These are phyloP conservation scores for Wallacemonas sp. DNA, from an alignment of 208 protist genomes.

Conservation along the genomic window DNA sequence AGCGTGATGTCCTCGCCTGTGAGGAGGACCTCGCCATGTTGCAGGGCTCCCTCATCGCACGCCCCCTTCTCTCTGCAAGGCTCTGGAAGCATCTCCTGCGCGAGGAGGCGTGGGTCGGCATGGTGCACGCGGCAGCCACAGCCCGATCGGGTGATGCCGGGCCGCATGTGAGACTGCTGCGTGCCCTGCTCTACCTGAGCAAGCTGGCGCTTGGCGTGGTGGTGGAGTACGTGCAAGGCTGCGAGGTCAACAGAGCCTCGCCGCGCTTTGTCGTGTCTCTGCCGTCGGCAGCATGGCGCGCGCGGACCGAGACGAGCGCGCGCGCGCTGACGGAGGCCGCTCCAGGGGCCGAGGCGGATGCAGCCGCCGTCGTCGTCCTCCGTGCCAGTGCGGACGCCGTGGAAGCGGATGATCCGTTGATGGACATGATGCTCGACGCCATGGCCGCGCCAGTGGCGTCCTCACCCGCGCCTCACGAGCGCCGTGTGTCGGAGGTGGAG, in stretches of 20 bases:
- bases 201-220: slow-evolving; percentile 53
- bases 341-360: too few relatives aligned
- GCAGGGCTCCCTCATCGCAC: slow-evolving; percentile 52
- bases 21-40: slow-evolving; percentile 31
- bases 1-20: not conserved
- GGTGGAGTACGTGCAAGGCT: slow-evolving; percentile 61
- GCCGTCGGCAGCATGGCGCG: slow-evolving; percentile 44
- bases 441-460: not conserved
- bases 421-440: slow-evolving; percentile 29
- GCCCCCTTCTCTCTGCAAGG: slow-evolving; percentile 61
- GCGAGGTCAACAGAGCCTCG: slow-evolving; percentile 39
- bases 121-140: slow-evolving; percentile 30
- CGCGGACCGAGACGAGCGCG: not conserved
- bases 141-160: slow-evolving; percentile 5
- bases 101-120: slow-evolving; percentile 54
- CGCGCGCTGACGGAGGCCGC: too few relatives aligned
- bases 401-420: slow-evolving; percentile 27
- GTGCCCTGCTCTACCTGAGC: slow-evolving; percentile 19
- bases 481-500: too few relatives aligned
- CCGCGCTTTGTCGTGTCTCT: slow-evolving; percentile 87
- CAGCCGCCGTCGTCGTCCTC: too few relatives aligned
- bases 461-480: not conserved
- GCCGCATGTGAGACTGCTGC: slow-evolving; percentile 43
- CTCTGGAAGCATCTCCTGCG: slow-evolving; percentile 67
- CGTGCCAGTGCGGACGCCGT: not conserved